A percentile compares a stretch with the other conserved stretches of the same genome.
Conservation (phyloP, 2,329 filamentous ascomycete species). For the Aspergillus fructus region DNA sequence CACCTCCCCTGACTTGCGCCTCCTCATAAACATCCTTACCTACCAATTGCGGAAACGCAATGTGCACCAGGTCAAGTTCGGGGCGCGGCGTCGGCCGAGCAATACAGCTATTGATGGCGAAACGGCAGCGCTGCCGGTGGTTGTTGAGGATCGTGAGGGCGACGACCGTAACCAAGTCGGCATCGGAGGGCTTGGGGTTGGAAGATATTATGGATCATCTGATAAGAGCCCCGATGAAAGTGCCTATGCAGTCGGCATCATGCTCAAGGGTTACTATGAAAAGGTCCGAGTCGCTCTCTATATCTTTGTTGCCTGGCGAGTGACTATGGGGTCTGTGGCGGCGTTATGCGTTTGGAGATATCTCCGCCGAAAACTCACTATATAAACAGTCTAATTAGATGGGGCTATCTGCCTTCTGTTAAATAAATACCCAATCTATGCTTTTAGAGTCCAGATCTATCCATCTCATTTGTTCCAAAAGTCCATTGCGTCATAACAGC, state of each 20-base stretch:
- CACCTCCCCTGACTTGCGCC: slow-evolving; percentile 60
- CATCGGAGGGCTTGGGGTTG: slow-evolving; percentile 39
- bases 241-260: slow-evolving; percentile 40
- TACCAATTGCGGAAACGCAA: slow-evolving; percentile 57
- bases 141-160: slow-evolving; percentile 19
- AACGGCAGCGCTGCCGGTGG: slow-evolving; percentile 33
- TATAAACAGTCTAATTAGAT: neutral
- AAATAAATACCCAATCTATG: no score
- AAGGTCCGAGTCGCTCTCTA: slow-evolving; percentile 40
- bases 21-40: slow-evolving; percentile 61
- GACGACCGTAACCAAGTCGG: slow-evolving; percentile 37
- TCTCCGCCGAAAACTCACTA: slow-evolving; percentile 19
- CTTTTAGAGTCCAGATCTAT: no score
- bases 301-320: slow-evolving; percentile 41
- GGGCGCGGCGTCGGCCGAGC: slow-evolving; percentile 31
- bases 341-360: slow-evolving; percentile 30
- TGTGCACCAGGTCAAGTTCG: slow-evolving; percentile 32
- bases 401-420: neutral
- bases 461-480: no score
- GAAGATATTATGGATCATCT: slow-evolving; percentile 30
- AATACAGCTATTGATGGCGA: slow-evolving; percentile 34
- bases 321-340: slow-evolving; percentile 30
- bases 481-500: neutral
- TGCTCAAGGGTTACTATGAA: slow-evolving; percentile 47
- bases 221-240: slow-evolving; percentile 25